Base-by-base conservation (phyloP, 2,329 filamentous ascomycete genomes). In the Paramyrothecium roridum region DNA sequence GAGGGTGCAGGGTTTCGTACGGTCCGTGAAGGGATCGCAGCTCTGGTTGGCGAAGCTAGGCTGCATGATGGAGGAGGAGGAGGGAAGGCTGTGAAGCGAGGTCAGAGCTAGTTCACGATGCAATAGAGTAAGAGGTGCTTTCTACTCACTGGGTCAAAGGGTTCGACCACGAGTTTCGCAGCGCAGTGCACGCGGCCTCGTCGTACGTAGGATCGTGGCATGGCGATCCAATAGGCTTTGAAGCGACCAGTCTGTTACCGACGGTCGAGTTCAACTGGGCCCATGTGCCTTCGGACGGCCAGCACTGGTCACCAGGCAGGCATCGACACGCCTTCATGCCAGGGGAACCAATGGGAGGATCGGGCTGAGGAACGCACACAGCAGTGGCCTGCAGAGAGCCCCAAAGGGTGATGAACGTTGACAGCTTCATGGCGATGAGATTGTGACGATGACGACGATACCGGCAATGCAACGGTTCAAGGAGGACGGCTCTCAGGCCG, bases 141-240 rank as follows among this genome's bases (percentile, higher is more conserved):
- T n/a, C n/a, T 12, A 51, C 49, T 13, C 34, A 51, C 49, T 51
- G 49, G n/a, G 30, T 30, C 49, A 30, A 33, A 40, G 49, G 49
- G 22, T 30, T 33, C 8, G 23, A 34, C 49, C 49, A 51, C 40
- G 13, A 23, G 6, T 33, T 51, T 11, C 67, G 59, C 21, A 81
- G 61, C 1, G 56, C 61, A 1, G 63, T 57, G 60, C 81, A 84
- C 20, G 61, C 67, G 3, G 59, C 63, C 33, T 71, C 71, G 63
- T 82, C 66, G 62, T 78, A 81, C 40, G 60, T 60, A 12, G 65
- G 69, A 30, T 70, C 66, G 59, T 85, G 81, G 63, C 82, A 86
- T 2, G 75, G 68, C 2, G 73, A 63, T 1, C 73, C 82, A 2
- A 84, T 63, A 1, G 83, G 82, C 2, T 77, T 66, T 0, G 79